Percentiles rank a stretch among this genome's conserved stretches.
These are phyloP conservation scores for Thuja plicata DNA, from an alignment of 83 land plant species.

Conservation along the genomic window DNA sequence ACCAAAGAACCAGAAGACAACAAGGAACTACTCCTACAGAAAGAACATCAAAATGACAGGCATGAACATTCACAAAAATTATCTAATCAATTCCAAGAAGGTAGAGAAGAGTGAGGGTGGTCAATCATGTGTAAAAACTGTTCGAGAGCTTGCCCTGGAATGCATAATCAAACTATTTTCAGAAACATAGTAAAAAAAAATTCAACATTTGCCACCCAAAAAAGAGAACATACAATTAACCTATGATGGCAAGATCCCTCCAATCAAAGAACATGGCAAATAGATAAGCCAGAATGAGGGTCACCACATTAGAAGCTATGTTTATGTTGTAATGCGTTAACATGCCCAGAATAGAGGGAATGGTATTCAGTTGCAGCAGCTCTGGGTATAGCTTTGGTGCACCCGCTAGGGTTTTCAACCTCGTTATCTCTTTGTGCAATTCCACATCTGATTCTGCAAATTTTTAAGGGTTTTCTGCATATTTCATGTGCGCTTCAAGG, in stretches of 20 bases:
- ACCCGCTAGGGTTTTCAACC: conserved; percentile 80
- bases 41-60: too few species aligned
- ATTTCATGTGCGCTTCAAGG: conserved; percentile 93
- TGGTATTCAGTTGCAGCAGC: conserved; percentile 64
- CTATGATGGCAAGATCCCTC: conserved; percentile 64
- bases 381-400: conserved; percentile 95
- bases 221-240: conserved; percentile 20
- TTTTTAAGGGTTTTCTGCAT: conserved; percentile 82
- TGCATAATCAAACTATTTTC: neutral
- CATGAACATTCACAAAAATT: too few species aligned
- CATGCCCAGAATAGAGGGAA: conserved; percentile 69
- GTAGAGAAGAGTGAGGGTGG: neutral
- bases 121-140: too few species aligned
- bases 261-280: conserved; percentile 55
- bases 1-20: too few species aligned
- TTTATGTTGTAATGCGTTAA: conserved; percentile 84
- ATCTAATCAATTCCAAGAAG: neutral
- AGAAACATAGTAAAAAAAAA: neutral
- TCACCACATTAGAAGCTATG: conserved; percentile 78
- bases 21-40: too few species aligned
- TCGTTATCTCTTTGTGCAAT: conserved; percentile 88
- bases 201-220: neutral
- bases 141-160: neutral
- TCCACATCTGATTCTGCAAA: conserved; percentile 97
- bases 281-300: conserved; percentile 67